These are phyloP conservation scores for Tremella yokohamensis DNA, from an alignment of 768 basidiomycete genomes.

Conservation along the genomic window DNA sequence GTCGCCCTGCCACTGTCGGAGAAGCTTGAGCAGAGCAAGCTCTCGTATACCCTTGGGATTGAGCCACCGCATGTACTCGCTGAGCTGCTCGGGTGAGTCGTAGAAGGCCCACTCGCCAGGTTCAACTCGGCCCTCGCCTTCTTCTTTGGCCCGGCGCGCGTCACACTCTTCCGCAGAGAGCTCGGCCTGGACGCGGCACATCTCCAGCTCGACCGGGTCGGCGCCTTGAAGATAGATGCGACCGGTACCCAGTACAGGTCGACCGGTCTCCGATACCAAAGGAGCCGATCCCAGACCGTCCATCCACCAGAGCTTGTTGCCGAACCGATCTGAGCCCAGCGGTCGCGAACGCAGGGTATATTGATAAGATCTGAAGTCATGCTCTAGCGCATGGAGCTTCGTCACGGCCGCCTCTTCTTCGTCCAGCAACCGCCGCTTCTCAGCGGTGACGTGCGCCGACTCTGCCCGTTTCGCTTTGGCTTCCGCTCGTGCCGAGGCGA, in stretches of 20 bases:
- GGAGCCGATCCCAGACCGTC: constrained; percentile 88
- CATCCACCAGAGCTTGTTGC: constrained; percentile 97
- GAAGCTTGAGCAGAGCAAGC: constrained; percentile 73
- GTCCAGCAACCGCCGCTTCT: constrained; percentile 78
- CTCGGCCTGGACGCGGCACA: constrained; percentile 52
- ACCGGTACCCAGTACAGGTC: constrained; percentile 80
- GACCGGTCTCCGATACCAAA: constrained; percentile 59
- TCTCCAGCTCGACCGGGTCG: constrained; percentile 71
- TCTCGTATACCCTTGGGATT: constrained; percentile 90
- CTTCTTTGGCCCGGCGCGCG: constrained; percentile 67
- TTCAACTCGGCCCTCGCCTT: constrained; percentile 70
- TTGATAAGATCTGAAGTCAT: constrained; percentile 85
- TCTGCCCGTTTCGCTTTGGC: constrained; percentile 73
- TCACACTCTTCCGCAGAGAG: constrained; percentile 62
- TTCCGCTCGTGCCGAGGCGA: constrained; percentile 76
- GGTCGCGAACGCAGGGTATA: constrained; percentile 83
- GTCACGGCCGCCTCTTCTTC: constrained; percentile 79
- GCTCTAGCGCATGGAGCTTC: constrained; percentile 78
- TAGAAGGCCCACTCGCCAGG: constrained; percentile 88
- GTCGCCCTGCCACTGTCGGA: constrained; percentile 36
- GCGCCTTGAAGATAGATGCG: constrained; percentile 90
- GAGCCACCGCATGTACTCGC: constrained; percentile 61
- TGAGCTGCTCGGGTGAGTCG: constrained; percentile 79
- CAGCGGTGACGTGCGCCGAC: constrained; percentile 73
- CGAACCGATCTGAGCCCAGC: constrained; percentile 85